Evolutionary conservation across 2,329 filamentous ascomycete genomes (phyloP), one percentile per base, ranked within the genome.

Genomic region (Fragosphaeria purpurea): DNA sequence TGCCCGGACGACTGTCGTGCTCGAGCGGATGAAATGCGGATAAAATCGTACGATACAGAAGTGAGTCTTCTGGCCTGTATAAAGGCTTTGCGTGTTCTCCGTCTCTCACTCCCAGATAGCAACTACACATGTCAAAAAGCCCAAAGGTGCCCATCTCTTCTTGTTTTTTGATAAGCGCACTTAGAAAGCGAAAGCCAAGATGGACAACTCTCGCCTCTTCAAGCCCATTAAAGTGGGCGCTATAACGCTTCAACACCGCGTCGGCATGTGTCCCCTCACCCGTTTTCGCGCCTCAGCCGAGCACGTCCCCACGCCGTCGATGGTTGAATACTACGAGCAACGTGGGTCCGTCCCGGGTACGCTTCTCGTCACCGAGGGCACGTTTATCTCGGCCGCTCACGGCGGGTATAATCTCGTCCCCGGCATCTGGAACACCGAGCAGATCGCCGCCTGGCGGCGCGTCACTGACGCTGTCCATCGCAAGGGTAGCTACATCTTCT

Each of bases 121-220:
- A 11, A 37, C 35, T 37, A 37, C 11, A 37, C 35, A 11, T 7
- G 7, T 37, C 22, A 22, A 22, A 22, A 22, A 22, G 22, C 22
- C 22, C 22, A 22, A 11, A 37, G 35, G 11, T 37, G 7, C 35
- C 1, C 35, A 37, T 7, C 7, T 37, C 35, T 37, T 7, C 35
- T 37, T 11, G 7, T 37, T 37, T 37, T 37, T 37, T 7, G 35
- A 37, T 11, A 37, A 7, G 7, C 35, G 11, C 35, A 37, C 7
- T 3, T 3, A 22, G 22, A 22, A 22, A 22, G 35, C 35, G 11
- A 37, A 37, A 37, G 35, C 35, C 35, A 37, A 37, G 11, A 37
- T 37, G 35, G 35, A 37, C 7, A 11, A 37, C 7, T 51, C 46
- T 1, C 42, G 42, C 4, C 64, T 73, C 31, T 75, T 73, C 53